phyloP scores from a whole-genome alignment of 495 filamentous ascomycete species.

The Penicillium turbatum region DNA sequence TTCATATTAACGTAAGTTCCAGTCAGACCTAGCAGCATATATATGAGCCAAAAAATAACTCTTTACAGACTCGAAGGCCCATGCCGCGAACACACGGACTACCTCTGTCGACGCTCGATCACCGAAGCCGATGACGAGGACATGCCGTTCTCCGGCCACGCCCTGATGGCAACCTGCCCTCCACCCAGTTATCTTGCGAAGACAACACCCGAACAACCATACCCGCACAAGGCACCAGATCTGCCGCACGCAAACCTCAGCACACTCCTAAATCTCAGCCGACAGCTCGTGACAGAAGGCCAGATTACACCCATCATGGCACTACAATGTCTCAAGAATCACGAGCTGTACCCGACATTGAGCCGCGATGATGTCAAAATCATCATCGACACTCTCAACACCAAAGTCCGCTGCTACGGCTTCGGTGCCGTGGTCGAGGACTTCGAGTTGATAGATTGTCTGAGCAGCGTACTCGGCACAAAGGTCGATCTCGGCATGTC shows the following conservation, averaged over 20 bases:
- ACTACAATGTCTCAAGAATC: slow-evolving; percentile 72
- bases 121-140: slow-evolving; percentile 49
- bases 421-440: slow-evolving; percentile 69
- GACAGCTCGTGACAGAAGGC: slow-evolving; percentile 76
- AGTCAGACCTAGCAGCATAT: background rate
- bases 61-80: slow-evolving; percentile 77
- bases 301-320: slow-evolving; percentile 98
- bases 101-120: slow-evolving; percentile 45
- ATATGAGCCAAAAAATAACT: slow-evolving; percentile 15
- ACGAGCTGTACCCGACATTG: slow-evolving; percentile 63
- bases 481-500: slow-evolving; percentile 49
- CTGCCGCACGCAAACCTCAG: slow-evolving; percentile 68
- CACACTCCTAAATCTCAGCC: slow-evolving; percentile 79
- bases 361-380: slow-evolving; percentile 64
- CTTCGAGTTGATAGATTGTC: slow-evolving; percentile 83
- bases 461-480: slow-evolving; percentile 65
- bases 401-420: slow-evolving; percentile 90
- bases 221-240: slow-evolving; percentile 42
- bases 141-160: slow-evolving; percentile 66
- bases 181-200: slow-evolving; percentile 51
- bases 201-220: slow-evolving; percentile 38
- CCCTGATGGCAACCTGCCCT: slow-evolving; percentile 85
- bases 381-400: slow-evolving; percentile 66
- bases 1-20: slow-evolving; percentile 89
- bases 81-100: slow-evolving; percentile 92